These are phyloP conservation scores for Dimargaris cristalligena DNA, from an alignment of 192 early-diverging fungal genomes.

Conservation along the genomic window DNA sequence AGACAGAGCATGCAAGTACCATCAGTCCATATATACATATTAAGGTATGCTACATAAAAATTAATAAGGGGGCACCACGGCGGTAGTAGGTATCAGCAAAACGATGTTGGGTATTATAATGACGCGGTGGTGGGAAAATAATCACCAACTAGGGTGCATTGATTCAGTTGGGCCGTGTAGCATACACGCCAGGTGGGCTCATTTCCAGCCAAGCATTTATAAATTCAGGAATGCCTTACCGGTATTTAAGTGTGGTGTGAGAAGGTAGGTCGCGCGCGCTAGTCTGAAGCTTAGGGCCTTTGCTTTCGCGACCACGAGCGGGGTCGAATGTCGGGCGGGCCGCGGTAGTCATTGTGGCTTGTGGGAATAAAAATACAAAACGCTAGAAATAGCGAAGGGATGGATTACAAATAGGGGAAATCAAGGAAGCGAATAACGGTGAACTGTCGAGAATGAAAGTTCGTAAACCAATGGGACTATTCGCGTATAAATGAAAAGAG, in stretches of 20 bases:
- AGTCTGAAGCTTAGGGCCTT: constrained; percentile 42
- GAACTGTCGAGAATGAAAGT: no score
- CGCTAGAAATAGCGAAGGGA: no score
- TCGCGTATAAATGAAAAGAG: no score
- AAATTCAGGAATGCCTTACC: constrained; percentile 17
- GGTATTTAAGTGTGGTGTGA: constrained; percentile 61
- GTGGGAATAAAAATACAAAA: not conserved
- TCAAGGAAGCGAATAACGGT: not conserved
- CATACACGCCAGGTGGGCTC: not conserved
- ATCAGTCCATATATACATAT: not conserved
- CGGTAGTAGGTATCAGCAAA: not conserved
- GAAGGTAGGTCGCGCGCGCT: constrained; percentile 53
- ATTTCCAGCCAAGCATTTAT: not conserved
- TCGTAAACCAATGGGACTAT: no score
- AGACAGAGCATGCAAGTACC: not conserved
- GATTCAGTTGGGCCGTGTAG: not conserved
- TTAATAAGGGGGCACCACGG: constrained; percentile 3
- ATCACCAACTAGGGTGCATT: not conserved
- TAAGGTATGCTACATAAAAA: not conserved
- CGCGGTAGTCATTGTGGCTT: constrained; percentile 36
- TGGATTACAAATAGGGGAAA: not conserved
- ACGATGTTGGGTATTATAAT: not conserved
- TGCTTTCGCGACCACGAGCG: constrained; percentile 44
- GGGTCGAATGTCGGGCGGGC: constrained; percentile 63
- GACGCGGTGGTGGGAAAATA: not conserved